Evolutionary conservation across 208 protist genomes (phyloP), one percentile per base, ranked within the genome.

Genomic region (Trypanosoma brucei): DNA sequence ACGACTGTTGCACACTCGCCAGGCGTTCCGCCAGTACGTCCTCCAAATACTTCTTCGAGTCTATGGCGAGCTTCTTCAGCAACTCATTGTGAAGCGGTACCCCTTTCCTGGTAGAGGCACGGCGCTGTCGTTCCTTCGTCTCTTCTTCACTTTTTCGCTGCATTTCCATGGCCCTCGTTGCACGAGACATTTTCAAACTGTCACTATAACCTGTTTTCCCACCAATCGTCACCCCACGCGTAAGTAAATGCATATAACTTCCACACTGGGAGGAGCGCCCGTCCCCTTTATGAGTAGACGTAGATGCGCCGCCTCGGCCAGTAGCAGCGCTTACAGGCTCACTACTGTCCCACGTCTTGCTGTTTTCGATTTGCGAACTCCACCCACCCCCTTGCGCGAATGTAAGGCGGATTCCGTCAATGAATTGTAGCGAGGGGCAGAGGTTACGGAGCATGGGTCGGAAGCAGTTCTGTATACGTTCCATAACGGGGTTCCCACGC

Each of bases 1-100:
- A 46, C 11, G 6, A 11, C 11, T 46, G 42, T 11, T 85, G 84
- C 9, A 68, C 60, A 33, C 55, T 60, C 1, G 82, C 75, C 55
- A 88, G 72, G 31, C 79, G 83, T 39, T 87, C 78, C 65, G 85
- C 81, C 2, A 93, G 79, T 3, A 86, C 83, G 22, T 70, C 66
- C 55, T 89, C 87, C 9, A 93, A 68, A 62, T 86, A 93, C 44
- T 64, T 51, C 55, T 83, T 86, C 6, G 83, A 93, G 57, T 85
- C 76, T 45, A 76, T 77, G 2, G 84, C 79, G 34, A 93, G 75
- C 39, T 76, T 70, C 39, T 81, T 80, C 52, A 90, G 62, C 37
- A 88, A 71, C 42, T 68, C 78, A 3, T 57, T 49, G 45, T 76
- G 75, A 31, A 93, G 64, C 11, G 50, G 72, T 34, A 63, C 58